Conservation (phyloP, 345 rosid species). For the Aquilaria malaccensis region DNA sequence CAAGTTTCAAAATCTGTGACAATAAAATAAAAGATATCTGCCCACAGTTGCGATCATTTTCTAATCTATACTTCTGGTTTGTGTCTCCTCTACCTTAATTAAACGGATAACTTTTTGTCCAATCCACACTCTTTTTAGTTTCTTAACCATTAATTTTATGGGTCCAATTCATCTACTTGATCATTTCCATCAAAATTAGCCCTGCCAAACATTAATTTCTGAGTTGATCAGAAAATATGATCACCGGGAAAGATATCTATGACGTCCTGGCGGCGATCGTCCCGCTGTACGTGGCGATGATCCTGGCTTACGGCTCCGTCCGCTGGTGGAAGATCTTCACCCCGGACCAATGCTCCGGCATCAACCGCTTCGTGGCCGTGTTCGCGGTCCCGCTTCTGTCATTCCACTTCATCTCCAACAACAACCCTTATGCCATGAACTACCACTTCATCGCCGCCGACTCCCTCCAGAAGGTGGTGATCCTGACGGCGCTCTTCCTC, state of each 20-base stretch:
- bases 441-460: slow-evolving; percentile 84
- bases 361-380: slow-evolving; percentile 81
- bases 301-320: slow-evolving; percentile 79
- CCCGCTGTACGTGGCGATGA: slow-evolving; percentile 82
- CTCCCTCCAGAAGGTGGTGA: slow-evolving; percentile 65
- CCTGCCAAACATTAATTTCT: too few species aligned
- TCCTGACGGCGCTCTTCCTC: slow-evolving; percentile 56
- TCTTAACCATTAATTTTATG: too few species aligned
- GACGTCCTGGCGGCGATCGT: slow-evolving; percentile 79
- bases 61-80: too few species aligned
- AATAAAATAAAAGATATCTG: too few species aligned
- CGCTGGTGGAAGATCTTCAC: slow-evolving; percentile 92
- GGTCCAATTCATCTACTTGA: too few species aligned
- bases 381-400: slow-evolving; percentile 83
- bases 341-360: slow-evolving; percentile 82
- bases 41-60: too few species aligned
- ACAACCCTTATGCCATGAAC: slow-evolving; percentile 70
- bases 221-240: slow-evolving; percentile 27
- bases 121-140: too few species aligned
- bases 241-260: slow-evolving; percentile 65
- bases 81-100: too few species aligned
- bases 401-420: slow-evolving; percentile 77
- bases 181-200: too few species aligned
- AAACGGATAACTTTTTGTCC: too few species aligned
- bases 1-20: too few species aligned